Base-by-base conservation (phyloP, 2,329 filamentous ascomycete species). In the Karstenula rhodostoma region DNA sequence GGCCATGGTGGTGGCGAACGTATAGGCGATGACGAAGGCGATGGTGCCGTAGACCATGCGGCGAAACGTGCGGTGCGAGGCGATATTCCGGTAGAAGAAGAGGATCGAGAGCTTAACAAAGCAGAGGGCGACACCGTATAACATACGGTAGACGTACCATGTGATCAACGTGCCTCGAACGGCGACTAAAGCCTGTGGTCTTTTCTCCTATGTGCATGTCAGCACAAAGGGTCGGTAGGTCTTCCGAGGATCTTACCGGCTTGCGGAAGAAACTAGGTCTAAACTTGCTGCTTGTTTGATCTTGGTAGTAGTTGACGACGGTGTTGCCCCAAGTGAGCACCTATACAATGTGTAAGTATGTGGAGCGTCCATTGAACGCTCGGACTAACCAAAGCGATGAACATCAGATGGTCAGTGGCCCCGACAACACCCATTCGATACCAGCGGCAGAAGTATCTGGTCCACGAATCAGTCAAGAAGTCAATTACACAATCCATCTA, bases 251-350 rank as follows among this genome's bases (percentile, higher is more conserved):
- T 40, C 65, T 48, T 69, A 76, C 74, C 35, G 74, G 74, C 22
- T 58, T 67, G 3, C 65, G 61, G 29, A 76, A 69, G 29, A 62
- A 69, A 37, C 62, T 69, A 5, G 71, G 72, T 47, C 65, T 65
- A 25, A 66, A 69, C 3, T 62, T 65, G 17, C 70, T 64, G 52
- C 72, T 76, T 15, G 67, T 63, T 25, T 69, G 58, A 51, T 77
- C 74, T 63, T 77, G 74, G 48, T 71, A 77, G 56, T 73, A 74
- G 57, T 77, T 78, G 17, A 76, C 65, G 13, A 74, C 69, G 5
- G 74, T 70, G 55, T 75, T 76, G 17, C 69, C 74, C 76, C 76
- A 78, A 22, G 74, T 74, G 40, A 77, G 53, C 10, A 76, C 33
- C 75, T 78, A 25, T 19, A 35, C 9, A 32, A 9, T 23, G 32